These are phyloP conservation scores for Penicillium paxilli DNA, from an alignment of 495 filamentous ascomycete species.

Conservation along the genomic window DNA sequence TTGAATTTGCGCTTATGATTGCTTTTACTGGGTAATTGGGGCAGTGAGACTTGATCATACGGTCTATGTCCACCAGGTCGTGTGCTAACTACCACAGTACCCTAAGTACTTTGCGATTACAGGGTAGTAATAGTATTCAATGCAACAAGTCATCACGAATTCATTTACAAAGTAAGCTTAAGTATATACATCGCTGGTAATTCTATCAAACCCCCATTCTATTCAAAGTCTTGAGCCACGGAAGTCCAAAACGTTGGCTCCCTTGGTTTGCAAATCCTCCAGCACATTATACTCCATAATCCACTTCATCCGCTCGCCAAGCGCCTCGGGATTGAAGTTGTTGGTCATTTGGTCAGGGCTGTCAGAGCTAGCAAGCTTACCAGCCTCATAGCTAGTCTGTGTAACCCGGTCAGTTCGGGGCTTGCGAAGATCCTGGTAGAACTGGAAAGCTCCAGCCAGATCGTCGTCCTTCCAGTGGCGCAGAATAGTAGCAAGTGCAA, in stretches of 20 bases:
- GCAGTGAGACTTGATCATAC: not conserved
- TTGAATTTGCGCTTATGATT: too few species aligned
- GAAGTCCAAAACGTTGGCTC: constrained; percentile 20
- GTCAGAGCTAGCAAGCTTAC: constrained; percentile 31
- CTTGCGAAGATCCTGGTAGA: constrained; percentile 32
- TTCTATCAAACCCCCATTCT: not conserved
- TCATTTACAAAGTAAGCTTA: constrained; percentile 8
- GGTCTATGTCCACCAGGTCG: too few species aligned
- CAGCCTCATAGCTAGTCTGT: constrained; percentile 30
- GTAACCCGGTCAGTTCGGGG: constrained; percentile 31
- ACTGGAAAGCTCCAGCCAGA: constrained; percentile 24
- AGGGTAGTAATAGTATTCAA: too few species aligned
- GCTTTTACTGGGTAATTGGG: too few species aligned
- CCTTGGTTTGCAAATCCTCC: constrained; percentile 26
- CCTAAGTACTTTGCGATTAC: not conserved
- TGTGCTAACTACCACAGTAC: too few species aligned
- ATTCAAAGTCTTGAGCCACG: constrained; percentile 16
- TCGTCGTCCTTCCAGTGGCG: constrained; percentile 28
- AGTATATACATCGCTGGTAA: not conserved
- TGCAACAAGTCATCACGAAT: too few species aligned
- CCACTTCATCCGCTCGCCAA: constrained; percentile 32
- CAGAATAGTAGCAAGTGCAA: constrained; percentile 29
- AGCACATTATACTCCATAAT: constrained; percentile 37
- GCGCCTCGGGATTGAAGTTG: constrained; percentile 21
- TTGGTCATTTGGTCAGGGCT: constrained; percentile 20